These are phyloP conservation scores for Acanthamoeba lenticulata DNA, from an alignment of 208 protist genomes.

Conservation along the genomic window DNA sequence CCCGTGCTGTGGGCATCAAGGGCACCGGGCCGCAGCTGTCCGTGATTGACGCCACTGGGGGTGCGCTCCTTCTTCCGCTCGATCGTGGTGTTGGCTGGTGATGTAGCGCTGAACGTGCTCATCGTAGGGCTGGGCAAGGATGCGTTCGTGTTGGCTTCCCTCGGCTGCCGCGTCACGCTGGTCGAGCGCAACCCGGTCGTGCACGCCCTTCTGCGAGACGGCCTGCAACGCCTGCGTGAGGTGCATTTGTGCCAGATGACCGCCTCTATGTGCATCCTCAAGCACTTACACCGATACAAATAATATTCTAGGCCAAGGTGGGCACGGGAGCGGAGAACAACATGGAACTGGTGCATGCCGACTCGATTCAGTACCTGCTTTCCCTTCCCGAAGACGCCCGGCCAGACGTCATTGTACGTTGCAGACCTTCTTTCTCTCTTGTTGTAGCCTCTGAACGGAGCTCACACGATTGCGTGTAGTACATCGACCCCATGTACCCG, in stretches of 20 bases:
- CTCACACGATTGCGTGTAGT: neutral
- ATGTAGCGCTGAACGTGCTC: neutral
- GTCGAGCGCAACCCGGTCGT: constrained; percentile 49
- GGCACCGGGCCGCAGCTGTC: neutral
- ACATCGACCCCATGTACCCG: constrained; percentile 63
- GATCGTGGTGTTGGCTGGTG: neutral
- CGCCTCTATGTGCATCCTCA: neutral
- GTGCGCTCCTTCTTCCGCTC: neutral
- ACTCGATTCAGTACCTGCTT: constrained; percentile 7
- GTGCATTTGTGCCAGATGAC: neutral
- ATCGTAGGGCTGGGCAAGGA: constrained; percentile 44
- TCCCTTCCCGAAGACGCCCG: neutral
- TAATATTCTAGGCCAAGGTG: neutral
- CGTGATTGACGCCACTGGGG: constrained; percentile 59
- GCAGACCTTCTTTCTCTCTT: neutral
- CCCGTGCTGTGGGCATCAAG: neutral
- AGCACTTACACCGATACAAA: neutral
- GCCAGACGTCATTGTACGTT: constrained; percentile 42
- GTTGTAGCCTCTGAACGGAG: no score
- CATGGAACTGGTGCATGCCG: neutral
- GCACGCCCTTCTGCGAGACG: constrained; percentile 42
- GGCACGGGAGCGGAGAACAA: neutral
- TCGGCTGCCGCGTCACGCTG: constrained; percentile 46
- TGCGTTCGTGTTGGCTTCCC: constrained; percentile 47
- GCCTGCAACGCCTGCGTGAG: neutral